A percentile compares a stretch with the other conserved stretches of the same genome.
phyloP scores from a whole-genome alignment of 768 basidiomycete species.

The Kwoniella europaea region DNA sequence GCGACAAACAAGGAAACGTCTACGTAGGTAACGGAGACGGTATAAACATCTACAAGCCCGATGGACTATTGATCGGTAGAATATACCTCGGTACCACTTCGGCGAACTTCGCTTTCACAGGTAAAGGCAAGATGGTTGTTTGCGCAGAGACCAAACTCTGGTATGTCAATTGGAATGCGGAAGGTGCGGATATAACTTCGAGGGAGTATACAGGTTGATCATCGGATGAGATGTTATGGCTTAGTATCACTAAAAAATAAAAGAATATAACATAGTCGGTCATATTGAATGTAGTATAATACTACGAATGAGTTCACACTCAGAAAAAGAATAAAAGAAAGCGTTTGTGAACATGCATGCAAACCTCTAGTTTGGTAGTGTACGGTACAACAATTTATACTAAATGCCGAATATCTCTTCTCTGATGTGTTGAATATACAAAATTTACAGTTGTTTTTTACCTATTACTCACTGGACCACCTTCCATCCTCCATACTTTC shows the following conservation, averaged over 20 bases:
- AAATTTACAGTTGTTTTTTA: neutral
- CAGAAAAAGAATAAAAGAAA: no score
- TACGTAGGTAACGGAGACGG: slow-evolving; percentile 53
- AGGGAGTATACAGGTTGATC: slow-evolving; percentile 10
- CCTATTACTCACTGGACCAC: slow-evolving; percentile 2
- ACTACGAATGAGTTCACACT: neutral
- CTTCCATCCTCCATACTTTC: slow-evolving; percentile 70
- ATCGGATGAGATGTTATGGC: no score
- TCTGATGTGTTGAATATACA: neutral
- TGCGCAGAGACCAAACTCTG: slow-evolving; percentile 48
- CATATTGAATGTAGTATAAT: neutral
- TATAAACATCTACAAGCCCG: slow-evolving; percentile 49
- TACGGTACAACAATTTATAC: neutral
- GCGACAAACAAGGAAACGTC: slow-evolving; percentile 49
- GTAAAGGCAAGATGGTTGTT: slow-evolving; percentile 50
- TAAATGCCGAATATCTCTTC: slow-evolving; percentile 5
- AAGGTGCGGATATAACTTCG: slow-evolving; percentile 41
- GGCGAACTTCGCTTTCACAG: slow-evolving; percentile 55
- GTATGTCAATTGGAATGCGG: slow-evolving; percentile 38
- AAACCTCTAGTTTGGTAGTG: neutral
- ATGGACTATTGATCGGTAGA: slow-evolving; percentile 53
- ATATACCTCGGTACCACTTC: slow-evolving; percentile 45
- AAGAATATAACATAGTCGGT: neutral
- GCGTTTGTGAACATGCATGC: no score
- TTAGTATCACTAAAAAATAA: neutral